These are phyloP conservation scores for Meyerozyma smithsonii DNA, from an alignment of 1,139 yeast species.

Conservation along the genomic window DNA sequence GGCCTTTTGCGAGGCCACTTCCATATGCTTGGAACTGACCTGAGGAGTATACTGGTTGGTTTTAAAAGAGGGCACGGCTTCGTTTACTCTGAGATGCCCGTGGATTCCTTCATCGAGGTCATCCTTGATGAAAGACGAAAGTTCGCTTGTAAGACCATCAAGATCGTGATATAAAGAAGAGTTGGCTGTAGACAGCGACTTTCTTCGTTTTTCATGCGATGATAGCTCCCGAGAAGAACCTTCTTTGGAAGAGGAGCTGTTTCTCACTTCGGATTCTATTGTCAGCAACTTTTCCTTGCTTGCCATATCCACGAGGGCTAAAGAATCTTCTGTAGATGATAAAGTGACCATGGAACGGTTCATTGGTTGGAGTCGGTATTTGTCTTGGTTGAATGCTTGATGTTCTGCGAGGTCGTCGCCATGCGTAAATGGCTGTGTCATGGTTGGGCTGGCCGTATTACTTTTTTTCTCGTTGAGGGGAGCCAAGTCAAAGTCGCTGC, in stretches of 20 bases:
- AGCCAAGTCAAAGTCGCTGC: constrained; percentile 9
- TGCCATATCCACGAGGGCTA: background rate
- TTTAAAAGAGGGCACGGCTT: background rate
- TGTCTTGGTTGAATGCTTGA: constrained; percentile 12
- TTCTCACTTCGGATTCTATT: constrained; percentile 2
- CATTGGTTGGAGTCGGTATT: constrained; percentile 29
- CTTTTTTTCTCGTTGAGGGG: constrained; percentile 3
- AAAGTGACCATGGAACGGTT: constrained; percentile 28
- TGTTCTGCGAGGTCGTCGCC: background rate
- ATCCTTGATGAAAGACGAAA: constrained; percentile 17
- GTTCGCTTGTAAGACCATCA: constrained; percentile 28
- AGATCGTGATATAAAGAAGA: constrained; percentile 27
- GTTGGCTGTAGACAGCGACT: constrained; percentile 23
- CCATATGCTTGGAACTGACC: constrained; percentile 8
- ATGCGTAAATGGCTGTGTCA: background rate
- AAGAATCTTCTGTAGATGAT: constrained; percentile 9
- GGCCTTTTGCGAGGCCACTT: constrained; percentile 24
- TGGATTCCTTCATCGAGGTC: background rate
- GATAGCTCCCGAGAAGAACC: background rate
- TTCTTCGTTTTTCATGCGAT: background rate
- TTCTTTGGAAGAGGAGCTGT: constrained; percentile 10
- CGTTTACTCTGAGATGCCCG: background rate
- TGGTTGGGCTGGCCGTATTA: constrained; percentile 1
- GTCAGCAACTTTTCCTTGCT: background rate
- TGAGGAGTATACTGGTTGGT: background rate